Evolutionary conservation across 192 early-diverging fungal genomes (phyloP), one percentile per base, ranked within the genome.

Genomic region (Piromyces sp.): DNA sequence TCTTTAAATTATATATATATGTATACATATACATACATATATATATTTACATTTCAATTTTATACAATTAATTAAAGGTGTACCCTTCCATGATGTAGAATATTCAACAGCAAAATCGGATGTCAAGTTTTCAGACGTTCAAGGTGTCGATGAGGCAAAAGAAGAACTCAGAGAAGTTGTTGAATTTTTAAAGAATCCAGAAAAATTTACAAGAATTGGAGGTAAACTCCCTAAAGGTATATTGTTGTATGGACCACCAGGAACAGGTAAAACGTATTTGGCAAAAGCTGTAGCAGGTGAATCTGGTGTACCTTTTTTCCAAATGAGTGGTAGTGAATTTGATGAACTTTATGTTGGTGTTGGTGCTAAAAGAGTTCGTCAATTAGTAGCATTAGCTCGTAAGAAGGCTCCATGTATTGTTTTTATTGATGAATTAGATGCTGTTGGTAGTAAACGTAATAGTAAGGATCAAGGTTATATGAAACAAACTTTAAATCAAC

Each of bases 391-490:
- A 30, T 93, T 93, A 12, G 95, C 95, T 28, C 90, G 93, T 37
- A 84, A 88, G 19, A 90, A 93, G 79, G 89, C 95, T 14, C 95
- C 95, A 19, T 93, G 93, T 84, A 96, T 95, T 80, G 93, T 99
- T 13, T 99, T 99, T 87, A 99, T 99, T 85, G 98, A 99, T 87
- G 98, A 99, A 85, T 90, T 99, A 80, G 98, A 99, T 87, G 96
- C 97, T 0, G 96, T 99, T 84, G 97, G 98, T 28, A 93, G 93
- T 79, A 96, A 96, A 85, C 93, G 97, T 42, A 95, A 91, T 83
- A 91, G 92, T 42, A 95, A 95, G 84, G 98, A 99, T 83, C 96
- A 98, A 85, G 93, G 93, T 9, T 96, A 96, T 82, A 97, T 96
- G 94, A 94, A 96, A 82, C 97, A 99, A 85, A 99, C 98, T 11